phyloP scores from a whole-genome alignment of 192 early-diverging fungal genomes.

The Mortierella alpina region DNA sequence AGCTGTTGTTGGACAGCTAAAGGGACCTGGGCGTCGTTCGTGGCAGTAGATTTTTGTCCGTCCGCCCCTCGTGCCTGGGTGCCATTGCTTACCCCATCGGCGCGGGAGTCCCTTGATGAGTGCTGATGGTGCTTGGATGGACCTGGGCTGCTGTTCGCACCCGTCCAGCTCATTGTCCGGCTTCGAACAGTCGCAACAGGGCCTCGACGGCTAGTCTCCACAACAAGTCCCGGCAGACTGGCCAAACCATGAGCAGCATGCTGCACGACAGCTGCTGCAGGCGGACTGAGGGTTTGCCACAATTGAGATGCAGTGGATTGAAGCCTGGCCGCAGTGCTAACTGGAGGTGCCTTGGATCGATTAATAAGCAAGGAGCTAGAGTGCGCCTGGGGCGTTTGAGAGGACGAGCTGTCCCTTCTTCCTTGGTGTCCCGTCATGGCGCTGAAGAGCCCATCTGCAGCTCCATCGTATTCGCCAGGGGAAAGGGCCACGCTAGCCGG shows the following conservation, averaged over 20 bases:
- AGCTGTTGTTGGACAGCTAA: constrained; percentile 54
- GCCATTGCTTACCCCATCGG: constrained; percentile 40
- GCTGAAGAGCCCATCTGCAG: constrained; percentile 20
- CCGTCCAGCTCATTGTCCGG: constrained; percentile 53
- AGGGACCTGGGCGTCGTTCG: constrained; percentile 46
- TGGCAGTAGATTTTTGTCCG: constrained; percentile 17
- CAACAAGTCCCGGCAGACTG: constrained; percentile 44
- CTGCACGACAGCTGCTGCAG: constrained; percentile 44
- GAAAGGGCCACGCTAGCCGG: constrained; percentile 17
- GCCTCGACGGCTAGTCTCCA: constrained; percentile 44
- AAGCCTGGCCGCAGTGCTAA: constrained; percentile 36
- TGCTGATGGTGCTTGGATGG: constrained; percentile 14
- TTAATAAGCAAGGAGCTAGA: constrained; percentile 42
- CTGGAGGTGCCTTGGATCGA: constrained; percentile 48
- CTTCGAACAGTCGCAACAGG: constrained; percentile 47
- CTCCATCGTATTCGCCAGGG: constrained; percentile 28
- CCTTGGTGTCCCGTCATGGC: neutral
- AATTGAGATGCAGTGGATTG: constrained; percentile 41
- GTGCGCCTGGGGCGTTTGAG: constrained; percentile 18
- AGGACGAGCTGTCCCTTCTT: neutral
- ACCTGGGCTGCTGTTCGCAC: constrained; percentile 9
- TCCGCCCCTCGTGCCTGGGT: constrained; percentile 51
- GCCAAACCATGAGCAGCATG: constrained; percentile 50
- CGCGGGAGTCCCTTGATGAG: constrained; percentile 6
- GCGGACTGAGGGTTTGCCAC: constrained; percentile 50